Evolutionary conservation across 2,329 filamentous ascomycete genomes (phyloP).

Genomic region (Colletotrichum sansevieriae): DNA sequence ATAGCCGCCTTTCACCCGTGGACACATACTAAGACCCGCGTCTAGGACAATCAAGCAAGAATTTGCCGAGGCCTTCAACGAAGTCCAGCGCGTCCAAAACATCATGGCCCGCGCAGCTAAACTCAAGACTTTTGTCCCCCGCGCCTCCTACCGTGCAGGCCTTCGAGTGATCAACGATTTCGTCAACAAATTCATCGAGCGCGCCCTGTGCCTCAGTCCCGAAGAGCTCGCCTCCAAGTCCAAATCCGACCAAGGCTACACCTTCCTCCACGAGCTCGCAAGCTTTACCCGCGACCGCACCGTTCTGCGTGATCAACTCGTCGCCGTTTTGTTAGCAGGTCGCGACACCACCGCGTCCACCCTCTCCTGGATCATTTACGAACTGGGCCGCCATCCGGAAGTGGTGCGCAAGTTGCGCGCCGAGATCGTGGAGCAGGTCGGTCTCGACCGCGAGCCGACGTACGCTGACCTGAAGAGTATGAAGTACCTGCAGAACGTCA

Average conservation of each 20-base stretch:
- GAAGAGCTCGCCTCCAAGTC: slow-evolving; percentile 80
- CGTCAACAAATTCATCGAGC: slow-evolving; percentile 82
- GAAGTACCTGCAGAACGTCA: slow-evolving; percentile 81
- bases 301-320: slow-evolving; percentile 85
- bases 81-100: slow-evolving; percentile 81
- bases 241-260: slow-evolving; percentile 80
- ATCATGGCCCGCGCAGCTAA: slow-evolving; percentile 75
- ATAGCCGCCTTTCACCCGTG: too few species aligned
- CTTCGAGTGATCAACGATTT: slow-evolving; percentile 81
- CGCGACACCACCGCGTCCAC: slow-evolving; percentile 89
- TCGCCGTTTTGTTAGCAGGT: slow-evolving; percentile 85
- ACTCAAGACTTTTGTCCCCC: slow-evolving; percentile 73
- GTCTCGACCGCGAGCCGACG: slow-evolving; percentile 71
- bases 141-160: slow-evolving; percentile 70
- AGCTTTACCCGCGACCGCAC: slow-evolving; percentile 79
- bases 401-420: slow-evolving; percentile 76
- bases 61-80: slow-evolving; percentile 86
- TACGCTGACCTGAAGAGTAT: slow-evolving; percentile 89
- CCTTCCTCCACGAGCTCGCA: slow-evolving; percentile 88
- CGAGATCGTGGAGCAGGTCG: slow-evolving; percentile 79
- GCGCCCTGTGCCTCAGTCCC: slow-evolving; percentile 75
- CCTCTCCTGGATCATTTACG: slow-evolving; percentile 85
- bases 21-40: neutral
- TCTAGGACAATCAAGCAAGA: slow-evolving; percentile 68
- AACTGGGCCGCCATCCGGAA: slow-evolving; percentile 79